Conservation (phyloP, 139 green algal genomes). For the Closterium sp. region DNA sequence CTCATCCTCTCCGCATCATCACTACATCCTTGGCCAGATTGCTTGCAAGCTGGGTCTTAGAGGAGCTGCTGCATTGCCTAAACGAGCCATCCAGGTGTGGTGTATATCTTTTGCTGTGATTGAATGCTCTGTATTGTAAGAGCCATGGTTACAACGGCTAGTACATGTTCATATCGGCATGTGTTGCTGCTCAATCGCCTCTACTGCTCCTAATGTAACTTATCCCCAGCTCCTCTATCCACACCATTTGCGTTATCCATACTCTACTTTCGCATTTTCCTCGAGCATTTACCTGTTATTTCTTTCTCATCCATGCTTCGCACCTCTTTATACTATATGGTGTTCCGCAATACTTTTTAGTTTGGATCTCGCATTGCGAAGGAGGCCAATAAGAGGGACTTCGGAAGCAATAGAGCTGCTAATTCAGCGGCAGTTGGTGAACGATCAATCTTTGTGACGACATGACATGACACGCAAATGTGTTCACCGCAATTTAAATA, state of each 20-base stretch:
- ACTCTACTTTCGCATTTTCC: too few relatives aligned
- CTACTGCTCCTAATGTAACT: too few relatives aligned
- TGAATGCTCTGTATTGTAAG: not conserved
- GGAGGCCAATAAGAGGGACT: conserved; percentile 72
- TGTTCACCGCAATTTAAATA: too few relatives aligned
- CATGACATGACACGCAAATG: too few relatives aligned
- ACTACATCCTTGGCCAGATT: not conserved
- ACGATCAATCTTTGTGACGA: not conserved
- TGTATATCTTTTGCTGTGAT: not conserved
- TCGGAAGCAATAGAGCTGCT: conserved; percentile 79
- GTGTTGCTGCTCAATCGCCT: not conserved
- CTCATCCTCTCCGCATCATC: not conserved
- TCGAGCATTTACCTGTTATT: too few relatives aligned
- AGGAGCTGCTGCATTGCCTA: conserved; percentile 65
- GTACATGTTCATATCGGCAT: not conserved
- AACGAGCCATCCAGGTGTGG: conserved; percentile 67
- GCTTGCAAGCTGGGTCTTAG: conserved; percentile 67
- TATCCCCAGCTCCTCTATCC: too few relatives aligned
- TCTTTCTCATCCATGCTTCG: not conserved
- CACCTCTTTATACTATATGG: not conserved
- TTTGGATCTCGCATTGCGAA: conserved; percentile 87
- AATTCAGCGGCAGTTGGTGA: conserved; percentile 63
- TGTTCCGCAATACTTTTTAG: conserved; percentile 53
- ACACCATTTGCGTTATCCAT: too few relatives aligned
- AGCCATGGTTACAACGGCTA: not conserved